These are phyloP conservation scores for Aspergillus affinis DNA, from an alignment of 495 filamentous ascomycete species.

Conservation along the genomic window DNA sequence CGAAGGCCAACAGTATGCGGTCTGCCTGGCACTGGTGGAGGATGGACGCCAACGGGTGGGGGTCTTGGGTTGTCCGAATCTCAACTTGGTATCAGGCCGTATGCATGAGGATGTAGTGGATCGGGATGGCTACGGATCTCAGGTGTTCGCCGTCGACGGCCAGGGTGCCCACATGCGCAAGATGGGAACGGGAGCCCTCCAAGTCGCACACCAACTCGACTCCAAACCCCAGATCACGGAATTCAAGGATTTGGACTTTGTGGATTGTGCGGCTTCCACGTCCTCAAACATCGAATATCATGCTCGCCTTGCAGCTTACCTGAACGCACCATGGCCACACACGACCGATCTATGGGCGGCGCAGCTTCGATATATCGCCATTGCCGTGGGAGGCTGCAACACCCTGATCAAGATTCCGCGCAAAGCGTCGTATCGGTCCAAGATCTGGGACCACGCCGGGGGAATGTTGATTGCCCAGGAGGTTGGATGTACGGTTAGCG, in stretches of 20 bases:
- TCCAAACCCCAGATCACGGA: slow-evolving; percentile 29
- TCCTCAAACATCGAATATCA: slow-evolving; percentile 46
- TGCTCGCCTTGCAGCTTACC: slow-evolving; percentile 44
- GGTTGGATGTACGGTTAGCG: slow-evolving; percentile 61
- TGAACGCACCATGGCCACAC: slow-evolving; percentile 50
- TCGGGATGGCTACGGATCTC: slow-evolving; percentile 49
- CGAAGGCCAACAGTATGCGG: slow-evolving; percentile 61
- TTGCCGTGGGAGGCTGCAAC: slow-evolving; percentile 60
- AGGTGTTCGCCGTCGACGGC: slow-evolving; percentile 56
- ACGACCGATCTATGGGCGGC: slow-evolving; percentile 59
- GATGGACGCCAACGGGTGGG: slow-evolving; percentile 49
- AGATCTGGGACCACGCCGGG: slow-evolving; percentile 72
- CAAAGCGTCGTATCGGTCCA: slow-evolving; percentile 49
- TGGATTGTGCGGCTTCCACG: slow-evolving; percentile 42
- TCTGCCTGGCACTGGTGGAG: slow-evolving; percentile 56
- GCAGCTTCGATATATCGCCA: slow-evolving; percentile 62
- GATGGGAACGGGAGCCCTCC: slow-evolving; percentile 37
- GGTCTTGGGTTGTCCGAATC: slow-evolving; percentile 58
- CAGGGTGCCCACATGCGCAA: slow-evolving; percentile 55
- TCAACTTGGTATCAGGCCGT: slow-evolving; percentile 31
- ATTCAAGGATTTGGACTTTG: slow-evolving; percentile 42
- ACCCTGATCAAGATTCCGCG: slow-evolving; percentile 62
- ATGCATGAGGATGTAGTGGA: slow-evolving; percentile 52
- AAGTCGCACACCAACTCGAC: slow-evolving; percentile 37
- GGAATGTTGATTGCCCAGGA: slow-evolving; percentile 68